These are phyloP conservation scores for Linum usitatissimum DNA, from an alignment of 345 rosid species.

Conservation along the genomic window DNA sequence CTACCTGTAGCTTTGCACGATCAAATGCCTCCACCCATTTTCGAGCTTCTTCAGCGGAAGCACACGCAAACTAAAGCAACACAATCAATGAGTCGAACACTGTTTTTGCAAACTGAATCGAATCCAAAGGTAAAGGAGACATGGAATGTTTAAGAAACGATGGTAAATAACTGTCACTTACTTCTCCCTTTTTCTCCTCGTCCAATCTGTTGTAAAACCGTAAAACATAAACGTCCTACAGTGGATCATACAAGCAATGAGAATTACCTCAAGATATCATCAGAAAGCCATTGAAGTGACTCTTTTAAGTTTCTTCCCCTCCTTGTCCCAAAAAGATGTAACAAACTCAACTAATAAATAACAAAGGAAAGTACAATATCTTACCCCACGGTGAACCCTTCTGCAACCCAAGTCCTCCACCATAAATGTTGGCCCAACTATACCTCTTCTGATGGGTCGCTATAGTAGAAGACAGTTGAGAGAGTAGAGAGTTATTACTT, in stretches of 20 bases:
- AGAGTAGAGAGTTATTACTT: neutral
- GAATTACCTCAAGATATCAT: slow-evolving; percentile 8
- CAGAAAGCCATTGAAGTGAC: slow-evolving; percentile 1
- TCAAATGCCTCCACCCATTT: slow-evolving; percentile 97
- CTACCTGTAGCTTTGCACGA: slow-evolving; percentile 90
- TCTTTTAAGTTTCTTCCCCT: too few species aligned
- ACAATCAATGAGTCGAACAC: slow-evolving; percentile 11
- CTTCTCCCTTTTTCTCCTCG: slow-evolving; percentile 84
- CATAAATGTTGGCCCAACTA: slow-evolving; percentile 60
- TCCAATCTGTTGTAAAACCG: slow-evolving; percentile 70
- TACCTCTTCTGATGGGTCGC: slow-evolving; percentile 81
- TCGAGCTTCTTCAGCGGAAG: slow-evolving; percentile 71
- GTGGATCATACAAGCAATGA: slow-evolving; percentile 6
- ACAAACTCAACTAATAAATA: neutral
- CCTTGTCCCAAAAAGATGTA: too few species aligned
- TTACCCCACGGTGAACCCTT: slow-evolving; percentile 52
- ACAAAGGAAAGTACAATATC: slow-evolving; percentile 5
- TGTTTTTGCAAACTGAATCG: neutral
- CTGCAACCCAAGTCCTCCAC: slow-evolving; percentile 81
- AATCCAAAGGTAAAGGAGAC: neutral
- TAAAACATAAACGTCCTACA: slow-evolving; percentile 64
- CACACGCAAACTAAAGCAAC: slow-evolving; percentile 75
- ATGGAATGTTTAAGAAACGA: neutral
- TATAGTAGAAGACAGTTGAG: slow-evolving; percentile 17
- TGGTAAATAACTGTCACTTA: slow-evolving; percentile 30